Evolutionary conservation across 2,329 filamentous ascomycete species (phyloP).

Genomic region (Dactylellina sp.): DNA sequence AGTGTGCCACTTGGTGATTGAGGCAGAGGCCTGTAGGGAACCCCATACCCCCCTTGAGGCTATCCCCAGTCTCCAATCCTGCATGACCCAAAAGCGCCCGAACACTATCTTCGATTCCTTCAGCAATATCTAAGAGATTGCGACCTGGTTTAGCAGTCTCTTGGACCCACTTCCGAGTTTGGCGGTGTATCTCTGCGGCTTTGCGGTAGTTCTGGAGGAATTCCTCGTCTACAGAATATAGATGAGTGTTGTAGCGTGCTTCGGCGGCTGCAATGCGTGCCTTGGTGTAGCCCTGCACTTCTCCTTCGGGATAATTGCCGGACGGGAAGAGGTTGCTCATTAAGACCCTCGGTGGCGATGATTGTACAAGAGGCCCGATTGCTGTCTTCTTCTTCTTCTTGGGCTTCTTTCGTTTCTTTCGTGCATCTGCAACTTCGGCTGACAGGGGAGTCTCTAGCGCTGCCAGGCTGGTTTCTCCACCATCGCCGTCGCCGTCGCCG

Average conservation of each 20-base stretch:
- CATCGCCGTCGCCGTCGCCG: constrained; percentile 33
- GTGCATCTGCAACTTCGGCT: constrained; percentile 58
- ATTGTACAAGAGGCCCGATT: constrained; percentile 67
- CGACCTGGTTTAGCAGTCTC: constrained; percentile 78
- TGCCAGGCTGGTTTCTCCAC: constrained; percentile 11
- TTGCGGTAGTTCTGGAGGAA: constrained; percentile 85
- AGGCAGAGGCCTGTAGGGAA: constrained; percentile 84
- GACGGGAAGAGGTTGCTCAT: constrained; percentile 77
- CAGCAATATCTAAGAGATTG: constrained; percentile 79
- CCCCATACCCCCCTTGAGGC: constrained; percentile 81
- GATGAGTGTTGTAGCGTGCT: constrained; percentile 83
- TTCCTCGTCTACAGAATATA: constrained; percentile 80
- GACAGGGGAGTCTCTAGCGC: constrained; percentile 13
- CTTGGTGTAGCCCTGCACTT: constrained; percentile 75
- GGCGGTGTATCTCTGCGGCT: constrained; percentile 84
- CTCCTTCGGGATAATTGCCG: constrained; percentile 78
- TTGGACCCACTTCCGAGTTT: constrained; percentile 85
- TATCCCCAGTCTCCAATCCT: constrained; percentile 81
- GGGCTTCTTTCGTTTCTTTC: constrained; percentile 74
- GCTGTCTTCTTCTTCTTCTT: constrained; percentile 79
- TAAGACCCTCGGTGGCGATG: constrained; percentile 75
- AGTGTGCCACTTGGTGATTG: constrained; percentile 87
- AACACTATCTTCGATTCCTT: constrained; percentile 85
- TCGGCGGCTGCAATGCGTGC: constrained; percentile 79
- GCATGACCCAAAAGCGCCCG: constrained; percentile 80